phyloP scores from a whole-genome alignment of 345 rosid species.

The Brassica cretica region DNA sequence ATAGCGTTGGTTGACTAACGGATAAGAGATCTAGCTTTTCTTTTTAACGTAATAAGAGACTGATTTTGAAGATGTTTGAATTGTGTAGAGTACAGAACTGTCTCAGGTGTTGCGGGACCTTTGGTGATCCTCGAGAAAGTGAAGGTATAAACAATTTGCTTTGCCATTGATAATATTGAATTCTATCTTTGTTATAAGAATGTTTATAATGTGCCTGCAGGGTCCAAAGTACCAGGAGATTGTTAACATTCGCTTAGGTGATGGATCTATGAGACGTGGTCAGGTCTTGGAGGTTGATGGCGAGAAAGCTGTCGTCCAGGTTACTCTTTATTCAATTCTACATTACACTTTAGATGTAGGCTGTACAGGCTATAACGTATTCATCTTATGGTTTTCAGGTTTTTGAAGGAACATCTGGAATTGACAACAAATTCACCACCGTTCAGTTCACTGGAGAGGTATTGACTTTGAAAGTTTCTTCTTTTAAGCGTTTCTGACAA shows the following conservation, averaged over 20 bases:
- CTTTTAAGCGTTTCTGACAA: neutral
- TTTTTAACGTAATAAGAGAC: neutral
- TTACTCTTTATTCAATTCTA: neutral
- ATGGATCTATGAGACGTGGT: constrained; percentile 51
- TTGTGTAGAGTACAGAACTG: constrained; percentile 87
- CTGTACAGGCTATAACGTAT: neutral
- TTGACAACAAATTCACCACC: constrained; percentile 89
- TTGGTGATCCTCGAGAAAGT: constrained; percentile 96
- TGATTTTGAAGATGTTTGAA: constrained; percentile 26
- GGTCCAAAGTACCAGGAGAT: constrained; percentile 99
- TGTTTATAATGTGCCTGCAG: constrained; percentile 36
- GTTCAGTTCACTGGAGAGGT: constrained; percentile 97
- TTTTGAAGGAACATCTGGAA: constrained; percentile 95
- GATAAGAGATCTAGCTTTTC: neutral
- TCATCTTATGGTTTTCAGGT: constrained; percentile 48
- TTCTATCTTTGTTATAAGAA: neutral
- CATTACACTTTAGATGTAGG: neutral
- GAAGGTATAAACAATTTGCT: constrained; percentile 56
- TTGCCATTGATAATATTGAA: neutral
- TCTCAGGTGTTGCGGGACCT: constrained; percentile 98
- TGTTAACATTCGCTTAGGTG: constrained; percentile 82
- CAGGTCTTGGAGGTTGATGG: constrained; percentile 99
- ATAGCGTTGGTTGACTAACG: constrained; percentile 1
- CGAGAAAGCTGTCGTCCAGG: constrained; percentile 99
- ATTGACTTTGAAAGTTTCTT: constrained; percentile 3